These are phyloP conservation scores for Cutaneotrichosporon spelunceum DNA, from an alignment of 1,284 basidiomycete genomes.

Conservation along the genomic window DNA sequence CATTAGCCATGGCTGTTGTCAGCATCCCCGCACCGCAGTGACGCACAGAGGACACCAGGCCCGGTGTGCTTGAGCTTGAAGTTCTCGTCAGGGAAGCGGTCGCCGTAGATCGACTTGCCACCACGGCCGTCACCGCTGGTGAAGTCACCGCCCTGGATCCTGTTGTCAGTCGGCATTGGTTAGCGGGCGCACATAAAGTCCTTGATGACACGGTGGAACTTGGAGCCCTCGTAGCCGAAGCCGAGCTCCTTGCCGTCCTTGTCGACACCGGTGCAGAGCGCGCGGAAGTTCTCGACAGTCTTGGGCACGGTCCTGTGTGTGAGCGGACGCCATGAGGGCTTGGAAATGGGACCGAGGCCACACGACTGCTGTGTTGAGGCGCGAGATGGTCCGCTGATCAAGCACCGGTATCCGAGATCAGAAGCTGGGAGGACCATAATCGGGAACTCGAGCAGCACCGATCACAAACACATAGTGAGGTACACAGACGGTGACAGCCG, in stretches of 20 bases:
- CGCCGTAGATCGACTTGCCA: constrained; percentile 62
- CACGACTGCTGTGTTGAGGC: too few species aligned
- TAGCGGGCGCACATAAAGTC: constrained; percentile 59
- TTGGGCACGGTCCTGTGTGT: constrained; percentile 68
- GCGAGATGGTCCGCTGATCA: background rate
- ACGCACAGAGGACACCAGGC: constrained; percentile 66
- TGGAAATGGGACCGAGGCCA: too few species aligned
- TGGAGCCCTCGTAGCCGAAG: constrained; percentile 66
- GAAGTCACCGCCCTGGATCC: constrained; percentile 70
- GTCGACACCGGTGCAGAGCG: constrained; percentile 67
- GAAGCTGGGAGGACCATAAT: background rate
- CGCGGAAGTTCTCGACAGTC: constrained; percentile 68
- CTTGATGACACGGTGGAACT: constrained; percentile 69
- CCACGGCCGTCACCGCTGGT: constrained; percentile 63
- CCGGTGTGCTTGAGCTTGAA: constrained; percentile 85
- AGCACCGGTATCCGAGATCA: background rate
- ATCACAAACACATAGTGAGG: background rate
- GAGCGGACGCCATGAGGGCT: background rate
- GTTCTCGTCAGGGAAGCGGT: constrained; percentile 67
- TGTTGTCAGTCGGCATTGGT: constrained; percentile 25
- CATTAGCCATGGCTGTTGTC: constrained; percentile 76
- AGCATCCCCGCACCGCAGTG: constrained; percentile 19
- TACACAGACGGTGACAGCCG: too few species aligned
- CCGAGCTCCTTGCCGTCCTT: constrained; percentile 73
- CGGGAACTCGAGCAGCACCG: background rate